Evolutionary conservation across 805 yeast species (phyloP).

Genomic region (Spathaspora hagerdaliae): DNA sequence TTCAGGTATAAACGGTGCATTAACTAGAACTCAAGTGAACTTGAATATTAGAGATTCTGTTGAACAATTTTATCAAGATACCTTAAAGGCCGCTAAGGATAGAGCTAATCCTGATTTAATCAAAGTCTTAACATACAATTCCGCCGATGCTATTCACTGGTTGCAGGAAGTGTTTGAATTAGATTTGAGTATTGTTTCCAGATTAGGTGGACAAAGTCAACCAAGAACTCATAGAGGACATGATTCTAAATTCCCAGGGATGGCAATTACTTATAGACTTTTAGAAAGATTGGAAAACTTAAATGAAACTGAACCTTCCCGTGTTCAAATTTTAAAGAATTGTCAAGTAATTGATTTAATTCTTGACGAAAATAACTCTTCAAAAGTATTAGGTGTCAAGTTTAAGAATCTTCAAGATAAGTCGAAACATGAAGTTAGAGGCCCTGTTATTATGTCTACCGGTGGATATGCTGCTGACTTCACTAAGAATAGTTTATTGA

Average conservation of each 20-base stretch:
- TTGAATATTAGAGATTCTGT: conserved; percentile 52
- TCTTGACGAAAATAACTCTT: conserved; percentile 21
- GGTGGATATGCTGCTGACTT: conserved; percentile 70
- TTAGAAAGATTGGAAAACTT: conserved; percentile 46
- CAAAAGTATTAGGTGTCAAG: conserved; percentile 24
- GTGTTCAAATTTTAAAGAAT: conserved; percentile 38
- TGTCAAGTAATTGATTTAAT: conserved; percentile 43
- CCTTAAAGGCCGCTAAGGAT: conserved; percentile 60
- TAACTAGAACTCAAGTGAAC: conserved; percentile 55
- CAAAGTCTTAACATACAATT: conserved; percentile 54
- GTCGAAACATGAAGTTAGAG: conserved; percentile 23
- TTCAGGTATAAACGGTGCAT: conserved; percentile 70
- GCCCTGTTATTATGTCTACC: conserved; percentile 57
- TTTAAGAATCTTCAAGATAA: conserved; percentile 31
- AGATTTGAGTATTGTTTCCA: conserved; percentile 64
- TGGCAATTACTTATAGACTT: conserved; percentile 57
- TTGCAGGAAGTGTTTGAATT: conserved; percentile 58
- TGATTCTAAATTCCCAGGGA: conserved; percentile 61
- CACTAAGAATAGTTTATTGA: conserved; percentile 47
- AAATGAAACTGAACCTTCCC: conserved; percentile 41
- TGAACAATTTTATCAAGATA: conserved; percentile 59
- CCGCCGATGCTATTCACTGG: conserved; percentile 71
- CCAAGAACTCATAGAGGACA: conserved; percentile 81
- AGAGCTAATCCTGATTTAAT: conserved; percentile 58
- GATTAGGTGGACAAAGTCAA: conserved; percentile 78